These are phyloP conservation scores for Daldinia sp. DNA, from an alignment of 2,329 filamentous ascomycete species.

Conservation along the genomic window DNA sequence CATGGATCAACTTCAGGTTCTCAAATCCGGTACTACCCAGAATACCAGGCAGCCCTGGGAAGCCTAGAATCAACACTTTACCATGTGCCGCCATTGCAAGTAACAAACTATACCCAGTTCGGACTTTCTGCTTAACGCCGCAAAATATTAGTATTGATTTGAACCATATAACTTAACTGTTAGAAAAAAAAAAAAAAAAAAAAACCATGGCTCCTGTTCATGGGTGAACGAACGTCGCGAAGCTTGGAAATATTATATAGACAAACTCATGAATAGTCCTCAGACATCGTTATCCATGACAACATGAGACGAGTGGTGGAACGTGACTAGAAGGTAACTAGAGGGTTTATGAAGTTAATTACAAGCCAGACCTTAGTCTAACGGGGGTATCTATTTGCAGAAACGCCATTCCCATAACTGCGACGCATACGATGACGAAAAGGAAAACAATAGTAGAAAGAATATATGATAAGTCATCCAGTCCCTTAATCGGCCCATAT, in stretches of 20 bases:
- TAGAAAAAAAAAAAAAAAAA: background rate
- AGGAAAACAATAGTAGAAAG: background rate
- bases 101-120: background rate
- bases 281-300: background rate
- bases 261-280: background rate
- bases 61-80: background rate
- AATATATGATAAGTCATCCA: background rate
- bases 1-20: slow-evolving; percentile 16
- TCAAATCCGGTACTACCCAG: slow-evolving; percentile 6
- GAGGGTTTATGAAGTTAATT: background rate
- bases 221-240: background rate
- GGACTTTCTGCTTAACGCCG: slow-evolving; percentile 2
- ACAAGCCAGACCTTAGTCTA: background rate
- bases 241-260: background rate
- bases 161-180: too few species aligned
- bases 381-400: slow-evolving; percentile 2
- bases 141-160: background rate
- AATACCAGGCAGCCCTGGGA: background rate
- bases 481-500: slow-evolving; percentile 34
- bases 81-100: background rate
- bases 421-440: background rate
- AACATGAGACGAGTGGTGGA: slow-evolving; percentile 1
- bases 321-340: background rate
- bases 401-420: background rate
- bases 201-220: background rate